Evolutionary conservation across 2,329 filamentous ascomycete species (phyloP).

Genomic region (Sarocladium strictum): DNA sequence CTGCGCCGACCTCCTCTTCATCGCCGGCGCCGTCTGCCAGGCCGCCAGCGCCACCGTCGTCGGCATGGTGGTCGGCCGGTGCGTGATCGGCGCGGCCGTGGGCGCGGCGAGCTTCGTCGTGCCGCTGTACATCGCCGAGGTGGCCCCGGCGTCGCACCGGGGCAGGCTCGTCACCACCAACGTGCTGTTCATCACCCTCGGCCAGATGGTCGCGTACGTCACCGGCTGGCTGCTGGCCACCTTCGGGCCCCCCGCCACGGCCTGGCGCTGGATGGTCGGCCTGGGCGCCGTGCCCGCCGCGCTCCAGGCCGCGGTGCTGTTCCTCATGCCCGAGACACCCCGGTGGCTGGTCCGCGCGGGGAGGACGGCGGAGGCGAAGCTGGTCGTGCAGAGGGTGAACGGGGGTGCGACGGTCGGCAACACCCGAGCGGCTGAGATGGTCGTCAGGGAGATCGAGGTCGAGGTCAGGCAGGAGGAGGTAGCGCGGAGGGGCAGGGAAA

Average conservation of each 20-base stretch:
- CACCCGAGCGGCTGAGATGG: conserved; percentile 44
- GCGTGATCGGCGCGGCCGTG: conserved; percentile 66
- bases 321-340: conserved; percentile 80
- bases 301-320: conserved; percentile 62
- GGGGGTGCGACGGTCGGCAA: conserved; percentile 37
- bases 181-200: conserved; percentile 76
- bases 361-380: conserved; percentile 52
- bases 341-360: conserved; percentile 76
- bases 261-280: conserved; percentile 91
- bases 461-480: conserved; percentile 69
- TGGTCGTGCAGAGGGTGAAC: conserved; percentile 61
- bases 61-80: conserved; percentile 61
- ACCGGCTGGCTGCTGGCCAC: conserved; percentile 70
- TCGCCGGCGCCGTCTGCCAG: conserved; percentile 61
- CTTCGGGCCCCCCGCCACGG: conserved; percentile 42
- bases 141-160: conserved; percentile 69
- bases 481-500: conserved; percentile 30
- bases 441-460: conserved; percentile 64
- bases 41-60: conserved; percentile 51
- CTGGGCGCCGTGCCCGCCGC: conserved; percentile 72
- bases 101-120: conserved; percentile 76
- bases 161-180: conserved; percentile 79
- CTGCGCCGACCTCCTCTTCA: conserved; percentile 60
- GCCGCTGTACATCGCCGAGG: conserved; percentile 82
- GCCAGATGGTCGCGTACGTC: conserved; percentile 84